phyloP scores from a whole-genome alignment of 2,329 filamentous ascomycete species.

The Exophiala sp. region DNA sequence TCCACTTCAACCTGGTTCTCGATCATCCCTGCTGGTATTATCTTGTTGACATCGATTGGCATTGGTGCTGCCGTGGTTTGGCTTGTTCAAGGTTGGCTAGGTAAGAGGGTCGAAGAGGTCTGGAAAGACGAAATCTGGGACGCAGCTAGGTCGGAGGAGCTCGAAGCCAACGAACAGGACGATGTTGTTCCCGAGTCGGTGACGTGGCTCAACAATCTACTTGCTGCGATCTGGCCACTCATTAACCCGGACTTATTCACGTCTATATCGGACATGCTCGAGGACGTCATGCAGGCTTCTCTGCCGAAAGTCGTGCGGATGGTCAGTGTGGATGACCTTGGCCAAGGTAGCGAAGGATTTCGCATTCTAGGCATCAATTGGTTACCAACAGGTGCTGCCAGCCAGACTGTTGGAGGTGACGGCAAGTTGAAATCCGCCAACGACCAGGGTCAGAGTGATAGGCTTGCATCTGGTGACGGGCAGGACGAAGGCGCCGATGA shows the following conservation, averaged over 20 bases:
- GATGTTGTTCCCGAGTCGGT: conserved; percentile 59
- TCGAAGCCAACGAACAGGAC: conserved; percentile 29
- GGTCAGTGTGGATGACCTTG: conserved; percentile 72
- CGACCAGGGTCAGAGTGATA: conserved; percentile 48
- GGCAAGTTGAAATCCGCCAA: conserved; percentile 51
- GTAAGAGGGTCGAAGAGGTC: conserved; percentile 58
- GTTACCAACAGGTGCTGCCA: conserved; percentile 68
- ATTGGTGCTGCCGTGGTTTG: conserved; percentile 34
- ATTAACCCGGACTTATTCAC: conserved; percentile 73
- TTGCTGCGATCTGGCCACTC: conserved; percentile 68
- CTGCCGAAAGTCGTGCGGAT: conserved; percentile 67
- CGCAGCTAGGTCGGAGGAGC: conserved; percentile 52
- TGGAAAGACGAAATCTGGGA: conserved; percentile 71
- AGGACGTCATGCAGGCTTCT: conserved; percentile 77
- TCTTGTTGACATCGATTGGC: conserved; percentile 20
- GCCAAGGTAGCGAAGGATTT: conserved; percentile 68
- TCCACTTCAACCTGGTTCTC: background rate
- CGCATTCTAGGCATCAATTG: conserved; percentile 69
- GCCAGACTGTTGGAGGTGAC: conserved; percentile 56
- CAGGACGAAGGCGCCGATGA: conserved; percentile 32
- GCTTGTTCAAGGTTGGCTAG: conserved; percentile 57
- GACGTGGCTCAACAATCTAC: conserved; percentile 67
- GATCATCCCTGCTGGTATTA: conserved; percentile 12
- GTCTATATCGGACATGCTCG: conserved; percentile 65
- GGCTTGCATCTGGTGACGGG: conserved; percentile 43